Base-by-base conservation (phyloP, 2,329 filamentous ascomycete species). In the Immersiporthe knoxdaviesiana region DNA sequence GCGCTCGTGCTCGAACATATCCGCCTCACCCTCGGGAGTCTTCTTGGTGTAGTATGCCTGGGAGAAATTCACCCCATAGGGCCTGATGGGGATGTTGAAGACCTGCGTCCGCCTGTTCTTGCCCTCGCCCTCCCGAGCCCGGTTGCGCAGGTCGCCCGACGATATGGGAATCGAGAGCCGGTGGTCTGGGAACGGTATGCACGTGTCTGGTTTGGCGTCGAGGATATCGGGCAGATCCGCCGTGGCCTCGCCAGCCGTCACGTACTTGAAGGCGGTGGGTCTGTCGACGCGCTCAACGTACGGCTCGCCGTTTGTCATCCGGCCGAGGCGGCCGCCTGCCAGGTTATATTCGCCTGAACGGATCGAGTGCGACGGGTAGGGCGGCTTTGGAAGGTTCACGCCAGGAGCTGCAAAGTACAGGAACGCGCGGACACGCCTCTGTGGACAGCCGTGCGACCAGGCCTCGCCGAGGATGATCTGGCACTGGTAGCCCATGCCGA, bases 401-500 rank as follows among this genome's bases (percentile, higher is more conserved):
- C 88, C 90, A 0, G 92, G 91, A 0, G 91, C 91, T 0, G 91
- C 87, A 71, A 94, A 91, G 2, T 85, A 82, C 1, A 96, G 83
- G 70, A 97, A 93, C 0, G 95, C 81, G 8, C 93, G 84, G 3
- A 84, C 86, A 5, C 93, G 85, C 3, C 79, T 81, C 75, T 96
- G 92, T 0, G 88, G 81, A 2, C 89, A 88, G 0, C 92, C 91
- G 72, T 86, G 88, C 0, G 86, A 87, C 83, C 90, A 93, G 0
- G 91, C 86, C 72, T 94, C 91, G 27, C 92, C 81, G 0, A 90
- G 81, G 68, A 89, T 88, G 50, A 92, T 84, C 54, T 91, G 87
- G 0, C 88, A 82, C 75, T 97, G 92, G 73, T 96, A 97, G 0
- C 92, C 92, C 72, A 96, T 82, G 0, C 90, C 91, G 0, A 95